These are phyloP conservation scores for Pythium rishiriense DNA, from an alignment of 352 stramenopile species.

Conservation along the genomic window DNA sequence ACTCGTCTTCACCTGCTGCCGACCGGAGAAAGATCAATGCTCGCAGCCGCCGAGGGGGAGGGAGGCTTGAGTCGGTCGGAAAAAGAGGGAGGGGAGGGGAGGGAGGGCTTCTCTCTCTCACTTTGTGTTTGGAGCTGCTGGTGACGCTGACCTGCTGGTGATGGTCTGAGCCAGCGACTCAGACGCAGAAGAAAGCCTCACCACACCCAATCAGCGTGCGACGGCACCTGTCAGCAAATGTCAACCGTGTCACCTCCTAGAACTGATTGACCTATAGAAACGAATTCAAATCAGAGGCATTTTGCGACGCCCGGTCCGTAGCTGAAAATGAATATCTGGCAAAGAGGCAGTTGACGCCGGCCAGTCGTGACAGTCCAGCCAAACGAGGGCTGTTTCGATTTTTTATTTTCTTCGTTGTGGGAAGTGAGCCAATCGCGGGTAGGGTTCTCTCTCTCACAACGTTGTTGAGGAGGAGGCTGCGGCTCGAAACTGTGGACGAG, in stretches of 20 bases:
- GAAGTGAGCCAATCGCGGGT: conserved; percentile 18
- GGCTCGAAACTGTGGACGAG: not conserved
- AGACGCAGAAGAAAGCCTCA: conserved; percentile 24
- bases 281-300: not conserved
- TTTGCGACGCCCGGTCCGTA: not conserved
- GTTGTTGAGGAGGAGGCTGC: not conserved
- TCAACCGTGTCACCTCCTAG: conserved; percentile 21
- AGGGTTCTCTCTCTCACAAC: conserved; percentile 1
- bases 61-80: not conserved
- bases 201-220: conserved; percentile 23
- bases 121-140: not conserved
- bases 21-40: not conserved
- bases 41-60: too few relatives aligned
- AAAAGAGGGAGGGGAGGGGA: not conserved
- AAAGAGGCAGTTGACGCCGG: conserved; percentile 28
- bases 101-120: conserved; percentile 1
- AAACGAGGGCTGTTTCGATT: not conserved
- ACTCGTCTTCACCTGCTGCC: not conserved
- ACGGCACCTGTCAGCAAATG: conserved; percentile 20
- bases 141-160: conserved; percentile 8
- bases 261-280: conserved; percentile 1
- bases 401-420: not conserved
- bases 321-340: conserved; percentile 16
- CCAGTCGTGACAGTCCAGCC: conserved; percentile 5
- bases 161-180: conserved; percentile 22